These are phyloP conservation scores for Agapanthus africanus DNA, from an alignment of 106 monocot species.

Conservation along the genomic window DNA sequence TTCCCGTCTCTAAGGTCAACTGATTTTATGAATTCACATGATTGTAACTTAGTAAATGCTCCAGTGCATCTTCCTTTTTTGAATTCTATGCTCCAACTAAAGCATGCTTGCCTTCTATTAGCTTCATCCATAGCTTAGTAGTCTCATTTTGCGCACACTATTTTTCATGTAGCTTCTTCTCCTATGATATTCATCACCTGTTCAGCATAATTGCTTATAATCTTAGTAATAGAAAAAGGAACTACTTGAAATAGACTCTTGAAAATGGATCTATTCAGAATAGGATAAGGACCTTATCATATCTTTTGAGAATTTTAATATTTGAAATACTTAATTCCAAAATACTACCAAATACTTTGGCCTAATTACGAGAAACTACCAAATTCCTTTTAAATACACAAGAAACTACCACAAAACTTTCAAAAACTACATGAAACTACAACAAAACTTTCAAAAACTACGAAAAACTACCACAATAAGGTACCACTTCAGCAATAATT, in stretches of 20 bases:
- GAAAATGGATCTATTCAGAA: background rate
- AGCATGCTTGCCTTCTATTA: background rate
- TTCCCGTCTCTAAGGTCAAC: background rate
- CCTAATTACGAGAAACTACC: too few relatives aligned
- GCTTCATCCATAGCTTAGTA: background rate
- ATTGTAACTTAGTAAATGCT: constrained; percentile 1
- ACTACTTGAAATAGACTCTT: background rate
- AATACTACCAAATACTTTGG: too few relatives aligned
- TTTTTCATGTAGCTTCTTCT: background rate
- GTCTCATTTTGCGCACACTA: background rate
- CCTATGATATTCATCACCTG: background rate
- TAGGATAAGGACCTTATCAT: background rate
- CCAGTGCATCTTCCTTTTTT: background rate
- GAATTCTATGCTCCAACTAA: background rate
- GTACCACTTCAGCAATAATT: too few relatives aligned
- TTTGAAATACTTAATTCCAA: background rate
- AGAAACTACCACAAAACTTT: too few relatives aligned
- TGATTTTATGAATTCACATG: background rate
- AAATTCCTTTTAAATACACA: too few relatives aligned
- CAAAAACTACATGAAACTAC: too few relatives aligned
- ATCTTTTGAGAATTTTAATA: background rate
- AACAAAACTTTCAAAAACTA: too few relatives aligned
- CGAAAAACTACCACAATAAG: too few relatives aligned
- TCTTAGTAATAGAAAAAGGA: background rate
- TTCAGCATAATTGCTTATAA: background rate